phyloP scores from a whole-genome alignment of 192 early-diverging fungal species.

The Coemansia sp. region DNA sequence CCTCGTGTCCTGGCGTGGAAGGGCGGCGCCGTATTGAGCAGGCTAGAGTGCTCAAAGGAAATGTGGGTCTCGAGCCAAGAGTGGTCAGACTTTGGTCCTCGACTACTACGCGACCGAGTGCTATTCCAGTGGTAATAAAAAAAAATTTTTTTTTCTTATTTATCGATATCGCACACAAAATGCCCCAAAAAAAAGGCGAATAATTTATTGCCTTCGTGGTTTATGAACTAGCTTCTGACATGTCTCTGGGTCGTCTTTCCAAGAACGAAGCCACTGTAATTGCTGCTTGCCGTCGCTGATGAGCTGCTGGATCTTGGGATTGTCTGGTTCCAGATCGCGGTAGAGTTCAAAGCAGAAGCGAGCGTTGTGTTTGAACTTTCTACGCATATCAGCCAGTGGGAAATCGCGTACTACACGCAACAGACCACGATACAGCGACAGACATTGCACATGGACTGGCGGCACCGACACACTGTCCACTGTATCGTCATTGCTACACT shows the following conservation, averaged over 20 bases:
- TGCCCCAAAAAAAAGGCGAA: neutral
- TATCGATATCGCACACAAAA: neutral
- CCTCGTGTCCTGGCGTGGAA: conserved; percentile 86
- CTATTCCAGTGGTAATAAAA: conserved; percentile 67
- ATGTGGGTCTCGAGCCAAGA: conserved; percentile 76
- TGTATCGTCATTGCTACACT: neutral
- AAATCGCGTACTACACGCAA: conserved; percentile 18
- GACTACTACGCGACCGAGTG: conserved; percentile 64
- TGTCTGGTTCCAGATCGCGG: conserved; percentile 21
- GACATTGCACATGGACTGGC: neutral
- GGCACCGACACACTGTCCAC: neutral
- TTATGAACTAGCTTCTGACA: conserved; percentile 14
- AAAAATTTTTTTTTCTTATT: neutral
- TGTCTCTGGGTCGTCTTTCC: conserved; percentile 22
- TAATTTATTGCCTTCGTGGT: neutral
- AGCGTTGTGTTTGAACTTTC: conserved; percentile 37
- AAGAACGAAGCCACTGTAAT: conserved; percentile 31
- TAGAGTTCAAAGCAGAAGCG: conserved; percentile 54
- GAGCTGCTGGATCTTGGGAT: conserved; percentile 10
- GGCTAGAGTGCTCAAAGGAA: conserved; percentile 77
- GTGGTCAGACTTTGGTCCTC: conserved; percentile 74
- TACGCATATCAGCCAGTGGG: conserved; percentile 25
- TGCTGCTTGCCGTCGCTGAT: conserved; percentile 25
- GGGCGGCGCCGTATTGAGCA: conserved; percentile 76
- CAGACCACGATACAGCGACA: conserved; percentile 32